These are phyloP conservation scores for Musa acuminata DNA, from an alignment of 176 grass and related monocot species.

Conservation along the genomic window DNA sequence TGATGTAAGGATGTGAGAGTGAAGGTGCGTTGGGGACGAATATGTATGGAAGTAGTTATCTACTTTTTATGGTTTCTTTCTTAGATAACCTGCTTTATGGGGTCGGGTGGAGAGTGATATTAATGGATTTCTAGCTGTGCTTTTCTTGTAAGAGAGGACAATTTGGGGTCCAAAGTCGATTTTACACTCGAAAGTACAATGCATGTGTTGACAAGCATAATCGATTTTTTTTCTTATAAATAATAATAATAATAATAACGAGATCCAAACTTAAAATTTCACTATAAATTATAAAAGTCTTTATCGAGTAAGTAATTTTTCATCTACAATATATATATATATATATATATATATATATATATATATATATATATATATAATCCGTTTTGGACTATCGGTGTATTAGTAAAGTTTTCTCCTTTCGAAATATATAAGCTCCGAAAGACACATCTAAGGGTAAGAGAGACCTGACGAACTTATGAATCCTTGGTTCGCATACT, in stretches of 20 bases:
- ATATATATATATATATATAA: too few relatives aligned
- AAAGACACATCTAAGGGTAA: too few relatives aligned
- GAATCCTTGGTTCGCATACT: too few relatives aligned
- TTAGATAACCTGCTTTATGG: conserved; percentile 4
- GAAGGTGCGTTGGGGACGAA: too few relatives aligned
- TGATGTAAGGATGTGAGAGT: too few relatives aligned
- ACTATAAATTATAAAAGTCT: not conserved
- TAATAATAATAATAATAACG: not conserved
- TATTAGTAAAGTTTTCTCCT: too few relatives aligned
- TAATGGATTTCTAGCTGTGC: conserved; percentile 45
- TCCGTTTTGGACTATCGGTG: too few relatives aligned
- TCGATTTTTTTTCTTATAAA: conserved; percentile 23
- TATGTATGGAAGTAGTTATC: not conserved
- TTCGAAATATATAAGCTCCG: too few relatives aligned
- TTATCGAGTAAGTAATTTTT: not conserved
- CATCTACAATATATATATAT: too few relatives aligned
- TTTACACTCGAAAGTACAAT: conserved; percentile 56
- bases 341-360: too few relatives aligned
- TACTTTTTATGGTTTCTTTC: not conserved
- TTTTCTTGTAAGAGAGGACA: conserved; percentile 79
- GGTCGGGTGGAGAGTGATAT: conserved; percentile 26
- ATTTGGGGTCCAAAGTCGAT: conserved; percentile 49
- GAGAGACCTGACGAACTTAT: too few relatives aligned
- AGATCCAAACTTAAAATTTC: not conserved
- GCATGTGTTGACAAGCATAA: conserved; percentile 75